phyloP scores from a whole-genome alignment of 2,329 filamentous ascomycete genomes.

The Annulohypoxylon truncatum region DNA sequence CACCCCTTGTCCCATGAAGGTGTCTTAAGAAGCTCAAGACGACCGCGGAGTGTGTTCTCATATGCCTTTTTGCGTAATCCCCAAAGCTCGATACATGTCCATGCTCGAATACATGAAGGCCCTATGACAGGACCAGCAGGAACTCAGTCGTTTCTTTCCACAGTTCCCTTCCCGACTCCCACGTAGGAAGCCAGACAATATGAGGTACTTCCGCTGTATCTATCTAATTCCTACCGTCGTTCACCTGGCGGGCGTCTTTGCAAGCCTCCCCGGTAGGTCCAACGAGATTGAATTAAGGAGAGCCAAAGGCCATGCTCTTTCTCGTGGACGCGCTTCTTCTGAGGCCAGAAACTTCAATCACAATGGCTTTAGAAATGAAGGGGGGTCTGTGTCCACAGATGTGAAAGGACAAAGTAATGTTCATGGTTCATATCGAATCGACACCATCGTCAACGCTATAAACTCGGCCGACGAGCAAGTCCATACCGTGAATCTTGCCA shows the following conservation, averaged over 20 bases:
- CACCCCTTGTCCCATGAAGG: conserved; percentile 2
- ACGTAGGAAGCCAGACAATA: conserved; percentile 21
- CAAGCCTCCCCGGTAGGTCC: conserved; percentile 12
- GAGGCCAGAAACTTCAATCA: neutral
- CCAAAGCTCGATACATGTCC: neutral
- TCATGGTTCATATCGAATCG: conserved; percentile 14
- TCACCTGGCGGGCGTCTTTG: conserved; percentile 3
- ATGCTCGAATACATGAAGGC: conserved; percentile 15
- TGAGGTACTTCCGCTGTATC: conserved; percentile 26
- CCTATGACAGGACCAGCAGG: conserved; percentile 25
- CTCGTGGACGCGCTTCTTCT: neutral
- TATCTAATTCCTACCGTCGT: conserved; percentile 19
- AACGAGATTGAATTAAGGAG: conserved; percentile 11
- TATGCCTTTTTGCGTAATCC: conserved; percentile 12
- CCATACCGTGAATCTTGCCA: conserved; percentile 20
- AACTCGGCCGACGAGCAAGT: conserved; percentile 29
- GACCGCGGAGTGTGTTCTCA: conserved; percentile 5
- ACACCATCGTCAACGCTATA: conserved; percentile 30
- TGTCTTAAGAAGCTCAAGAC: conserved; percentile 29
- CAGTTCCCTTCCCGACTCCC: conserved; percentile 19
- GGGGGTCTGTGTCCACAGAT: neutral
- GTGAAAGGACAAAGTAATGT: conserved; percentile 17
- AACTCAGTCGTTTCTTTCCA: conserved; percentile 16
- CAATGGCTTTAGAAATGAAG: neutral
- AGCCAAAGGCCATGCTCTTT: neutral